Base-by-base conservation (phyloP, 164 flowering plant species). In the Stephania yunnanensis region DNA sequence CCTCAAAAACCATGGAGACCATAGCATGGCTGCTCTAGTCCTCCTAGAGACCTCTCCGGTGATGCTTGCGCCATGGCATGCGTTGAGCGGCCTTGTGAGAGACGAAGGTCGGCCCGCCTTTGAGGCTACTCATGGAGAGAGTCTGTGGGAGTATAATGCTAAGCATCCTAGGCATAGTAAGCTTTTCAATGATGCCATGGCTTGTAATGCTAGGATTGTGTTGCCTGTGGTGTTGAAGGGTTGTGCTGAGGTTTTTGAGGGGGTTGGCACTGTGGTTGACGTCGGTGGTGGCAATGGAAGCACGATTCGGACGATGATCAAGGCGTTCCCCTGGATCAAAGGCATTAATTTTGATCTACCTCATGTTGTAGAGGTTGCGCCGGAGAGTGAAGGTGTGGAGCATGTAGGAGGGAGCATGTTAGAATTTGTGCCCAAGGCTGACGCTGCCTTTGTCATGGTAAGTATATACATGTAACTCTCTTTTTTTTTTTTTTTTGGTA, bases 331-430 rank as follows among this genome's bases (percentile, higher is more conserved):
- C 5, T 80, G 85, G 87, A 82, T 89, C 17, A 76, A 74, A 12
- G 91, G 87, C 64, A 85, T 86, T 55, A 90, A 90, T 76, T 90
- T 87, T 48, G 92, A 90, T 78, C 67, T 72, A 61, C 90, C 90
- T 45, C 91, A 89, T 75, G 94, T 72, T 10, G 48, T 72, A 10
- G 17, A 67, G 3, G 67, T 19, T 2, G 74, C 74, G 7, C 74
- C 67, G 29, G 65, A 72, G 61, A 15, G 6, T 4, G 45, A 30
- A 7, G 25, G 46, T 12, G 46, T 72, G n/a, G 25, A 58, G 48
- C 74, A 52, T 17, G 67, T 72, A 15, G 29, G 46, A 55, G 74
- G 74, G 74, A 67, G 58, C 48, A 53, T 72, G 64, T 72, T 72
- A 9, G 67, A 11, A 1, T 10, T 12, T 9, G 65, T 72, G 61